Evolutionary conservation across 164 flowering plant species (phyloP).

Genomic region (Vitis rupestris): DNA sequence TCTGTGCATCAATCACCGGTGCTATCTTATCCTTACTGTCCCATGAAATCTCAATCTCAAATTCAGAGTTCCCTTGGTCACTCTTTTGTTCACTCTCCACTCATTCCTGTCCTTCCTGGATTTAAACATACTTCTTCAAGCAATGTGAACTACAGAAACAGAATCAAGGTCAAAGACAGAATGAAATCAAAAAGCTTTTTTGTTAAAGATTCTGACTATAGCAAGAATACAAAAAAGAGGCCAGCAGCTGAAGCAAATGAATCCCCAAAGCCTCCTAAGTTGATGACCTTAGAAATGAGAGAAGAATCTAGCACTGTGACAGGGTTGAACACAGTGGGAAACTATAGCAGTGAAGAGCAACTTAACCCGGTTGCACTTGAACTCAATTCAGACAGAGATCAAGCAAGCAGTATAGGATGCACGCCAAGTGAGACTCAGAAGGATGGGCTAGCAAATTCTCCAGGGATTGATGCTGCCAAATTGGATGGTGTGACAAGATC

Average conservation of each 20-base stretch:
- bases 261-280: slow-evolving; percentile 28
- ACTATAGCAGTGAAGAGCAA: background rate
- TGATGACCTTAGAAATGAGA: slow-evolving; percentile 24
- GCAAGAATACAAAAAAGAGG: slow-evolving; percentile 40
- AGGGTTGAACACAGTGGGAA: slow-evolving; percentile 11
- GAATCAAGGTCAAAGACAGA: slow-evolving; percentile 21
- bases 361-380: slow-evolving; percentile 13
- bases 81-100: slow-evolving; percentile 23
- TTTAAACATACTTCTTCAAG: slow-evolving; percentile 16
- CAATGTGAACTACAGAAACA: slow-evolving; percentile 19
- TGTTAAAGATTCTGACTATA: slow-evolving; percentile 16
- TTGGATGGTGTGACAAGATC: slow-evolving; percentile 26
- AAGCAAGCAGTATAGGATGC: slow-evolving; percentile 11
- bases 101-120: slow-evolving; percentile 30
- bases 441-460: slow-evolving; percentile 2
- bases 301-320: slow-evolving; percentile 18
- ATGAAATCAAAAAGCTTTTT: slow-evolving; percentile 19
- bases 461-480: slow-evolving; percentile 16
- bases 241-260: slow-evolving; percentile 20
- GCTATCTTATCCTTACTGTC: slow-evolving; percentile 19
- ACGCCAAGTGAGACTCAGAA: slow-evolving; percentile 11
- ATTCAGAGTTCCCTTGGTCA: slow-evolving; percentile 20
- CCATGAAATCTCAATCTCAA: slow-evolving; percentile 17
- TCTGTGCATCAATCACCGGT: slow-evolving; percentile 12
- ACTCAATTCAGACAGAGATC: slow-evolving; percentile 19